These are phyloP conservation scores for Voacanga thouarsii DNA, from an alignment of 257 asterid species.

Conservation along the genomic window DNA sequence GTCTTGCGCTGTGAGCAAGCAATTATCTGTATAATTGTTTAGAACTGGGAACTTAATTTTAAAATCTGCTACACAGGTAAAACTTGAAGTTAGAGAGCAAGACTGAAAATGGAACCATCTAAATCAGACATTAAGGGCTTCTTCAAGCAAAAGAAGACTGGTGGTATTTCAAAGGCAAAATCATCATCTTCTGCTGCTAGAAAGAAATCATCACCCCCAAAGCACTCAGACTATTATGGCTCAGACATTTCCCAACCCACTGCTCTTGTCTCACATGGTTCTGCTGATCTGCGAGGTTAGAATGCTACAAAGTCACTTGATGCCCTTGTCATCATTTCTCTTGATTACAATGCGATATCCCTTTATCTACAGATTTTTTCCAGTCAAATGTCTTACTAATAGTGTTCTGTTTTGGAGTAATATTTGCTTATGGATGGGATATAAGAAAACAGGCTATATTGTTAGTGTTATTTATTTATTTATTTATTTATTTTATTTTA, in stretches of 20 bases:
- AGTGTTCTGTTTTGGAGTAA: not conserved
- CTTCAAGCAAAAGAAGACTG: conserved; percentile 55
- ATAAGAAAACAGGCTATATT: not conserved
- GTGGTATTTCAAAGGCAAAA: conserved; percentile 30
- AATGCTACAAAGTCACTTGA: not conserved
- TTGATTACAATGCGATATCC: not conserved
- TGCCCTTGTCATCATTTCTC: not conserved
- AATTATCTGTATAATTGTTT: not conserved
- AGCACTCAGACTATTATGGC: conserved; percentile 50
- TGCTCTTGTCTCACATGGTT: conserved; percentile 55
- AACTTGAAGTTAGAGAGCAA: not conserved
- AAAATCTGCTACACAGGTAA: not conserved
- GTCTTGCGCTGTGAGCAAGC: not conserved
- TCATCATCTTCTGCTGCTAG: conserved; percentile 24
- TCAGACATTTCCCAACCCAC: conserved; percentile 54
- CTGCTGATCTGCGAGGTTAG: conserved; percentile 65
- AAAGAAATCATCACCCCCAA: conserved; percentile 31
- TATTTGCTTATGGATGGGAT: not conserved
- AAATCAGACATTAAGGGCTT: conserved; percentile 64
- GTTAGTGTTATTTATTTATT: not conserved
- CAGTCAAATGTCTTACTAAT: not conserved
- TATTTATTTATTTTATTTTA: too few relatives aligned
- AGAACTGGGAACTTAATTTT: not conserved
- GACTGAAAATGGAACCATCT: conserved; percentile 27
- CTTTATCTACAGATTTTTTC: not conserved